These are phyloP conservation scores for Fraxinus pennsylvanica DNA, from an alignment of 257 asterid genomes.

Conservation along the genomic window DNA sequence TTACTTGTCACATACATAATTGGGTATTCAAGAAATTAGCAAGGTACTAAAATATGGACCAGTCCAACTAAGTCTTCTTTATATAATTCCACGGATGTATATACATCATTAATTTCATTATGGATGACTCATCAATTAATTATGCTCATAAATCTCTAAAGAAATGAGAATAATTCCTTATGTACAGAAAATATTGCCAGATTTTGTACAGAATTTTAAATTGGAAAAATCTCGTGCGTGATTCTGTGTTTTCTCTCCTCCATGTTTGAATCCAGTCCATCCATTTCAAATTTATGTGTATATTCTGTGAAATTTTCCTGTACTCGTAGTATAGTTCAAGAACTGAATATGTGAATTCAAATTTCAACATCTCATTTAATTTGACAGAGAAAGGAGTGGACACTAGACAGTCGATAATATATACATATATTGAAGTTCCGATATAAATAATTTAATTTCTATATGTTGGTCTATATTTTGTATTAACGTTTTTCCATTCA, in stretches of 20 bases:
- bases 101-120: constrained; percentile 16
- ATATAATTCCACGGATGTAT: neutral
- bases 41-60: constrained; percentile 25
- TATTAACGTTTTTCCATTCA: no score
- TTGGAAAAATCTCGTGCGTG: no score
- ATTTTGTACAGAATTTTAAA: no score
- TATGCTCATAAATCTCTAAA: neutral
- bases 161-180: neutral
- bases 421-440: no score
- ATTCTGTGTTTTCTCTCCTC: no score
- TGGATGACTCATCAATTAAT: constrained; percentile 14
- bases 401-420: neutral
- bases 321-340: neutral
- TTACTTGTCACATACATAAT: constrained; percentile 21
- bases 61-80: constrained; percentile 21
- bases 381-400: constrained; percentile 24
- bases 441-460: no score
- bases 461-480: no score
- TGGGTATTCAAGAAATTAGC: constrained; percentile 10
- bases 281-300: no score
- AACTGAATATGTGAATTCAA: constrained; percentile 10
- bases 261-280: no score
- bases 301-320: no score
- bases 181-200: no score
- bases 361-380: constrained; percentile 29